A percentile compares a stretch with the other conserved stretches of the same genome.
phyloP scores from a whole-genome alignment of 2,329 filamentous ascomycete genomes.

The Incumbomyces delicatus region DNA sequence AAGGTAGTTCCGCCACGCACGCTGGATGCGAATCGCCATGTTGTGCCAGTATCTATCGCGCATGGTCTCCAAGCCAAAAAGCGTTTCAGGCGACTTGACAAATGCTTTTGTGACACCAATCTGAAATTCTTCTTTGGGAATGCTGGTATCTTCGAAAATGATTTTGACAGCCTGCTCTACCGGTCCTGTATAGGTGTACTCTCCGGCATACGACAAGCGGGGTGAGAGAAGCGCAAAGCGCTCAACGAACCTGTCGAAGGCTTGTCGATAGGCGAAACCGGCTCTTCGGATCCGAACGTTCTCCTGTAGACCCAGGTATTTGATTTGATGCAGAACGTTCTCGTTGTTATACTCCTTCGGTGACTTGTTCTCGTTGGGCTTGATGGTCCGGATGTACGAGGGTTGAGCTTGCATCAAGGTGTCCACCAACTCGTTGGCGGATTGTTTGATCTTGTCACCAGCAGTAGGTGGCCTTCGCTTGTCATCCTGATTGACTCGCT shows the following conservation, averaged over 20 bases:
- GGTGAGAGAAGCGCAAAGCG: slow-evolving; percentile 92
- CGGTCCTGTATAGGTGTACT: slow-evolving; percentile 91
- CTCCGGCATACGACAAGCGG: slow-evolving; percentile 89
- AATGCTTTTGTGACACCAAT: slow-evolving; percentile 96
- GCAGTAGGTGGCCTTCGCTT: slow-evolving; percentile 87
- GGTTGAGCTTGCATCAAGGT: slow-evolving; percentile 96
- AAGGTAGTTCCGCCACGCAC: slow-evolving; percentile 93
- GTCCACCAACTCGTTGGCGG: slow-evolving; percentile 86
- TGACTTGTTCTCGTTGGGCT: slow-evolving; percentile 98
- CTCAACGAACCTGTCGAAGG: slow-evolving; percentile 96
- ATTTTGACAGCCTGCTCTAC: slow-evolving; percentile 79
- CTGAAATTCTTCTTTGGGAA: slow-evolving; percentile 90
- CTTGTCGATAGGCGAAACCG: slow-evolving; percentile 92
- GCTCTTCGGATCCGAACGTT: slow-evolving; percentile 95
- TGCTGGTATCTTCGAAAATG: slow-evolving; percentile 92
- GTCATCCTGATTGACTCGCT: slow-evolving; percentile 92
- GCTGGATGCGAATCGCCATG: slow-evolving; percentile 95
- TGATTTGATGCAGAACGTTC: slow-evolving; percentile 96
- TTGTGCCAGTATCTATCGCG: slow-evolving; percentile 98
- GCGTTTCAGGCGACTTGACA: slow-evolving; percentile 92
- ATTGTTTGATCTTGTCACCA: slow-evolving; percentile 89
- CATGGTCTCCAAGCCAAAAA: slow-evolving; percentile 97
- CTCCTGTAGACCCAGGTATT: slow-evolving; percentile 97
- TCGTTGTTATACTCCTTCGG: slow-evolving; percentile 81
- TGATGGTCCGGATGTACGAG: slow-evolving; percentile 97